Conservation (phyloP, 345 rosid species). For the Linum usitatissimum region DNA sequence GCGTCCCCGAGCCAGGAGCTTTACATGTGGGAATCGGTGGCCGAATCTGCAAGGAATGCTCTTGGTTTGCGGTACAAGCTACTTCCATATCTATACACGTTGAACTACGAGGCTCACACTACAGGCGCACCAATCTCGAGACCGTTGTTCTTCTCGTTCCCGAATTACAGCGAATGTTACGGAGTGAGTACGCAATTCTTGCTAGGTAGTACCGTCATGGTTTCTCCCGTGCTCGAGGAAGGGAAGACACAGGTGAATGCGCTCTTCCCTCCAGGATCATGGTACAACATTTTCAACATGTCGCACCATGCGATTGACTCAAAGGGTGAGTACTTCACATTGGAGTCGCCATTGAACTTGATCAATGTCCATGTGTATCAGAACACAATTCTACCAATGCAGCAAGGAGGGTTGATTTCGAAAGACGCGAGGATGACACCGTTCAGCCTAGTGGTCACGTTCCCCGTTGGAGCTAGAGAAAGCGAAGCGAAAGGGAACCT, state of each 20-base stretch:
- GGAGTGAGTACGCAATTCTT: slow-evolving; percentile 82
- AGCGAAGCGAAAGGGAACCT: slow-evolving; percentile 64
- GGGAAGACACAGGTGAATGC: slow-evolving; percentile 62
- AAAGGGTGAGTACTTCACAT: slow-evolving; percentile 39
- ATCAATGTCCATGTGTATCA: slow-evolving; percentile 84
- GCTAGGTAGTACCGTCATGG: slow-evolving; percentile 75
- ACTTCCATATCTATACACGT: slow-evolving; percentile 77
- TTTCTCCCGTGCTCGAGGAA: slow-evolving; percentile 80
- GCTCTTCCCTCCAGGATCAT: slow-evolving; percentile 79
- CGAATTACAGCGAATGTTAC: slow-evolving; percentile 48
- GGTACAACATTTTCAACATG: slow-evolving; percentile 83
- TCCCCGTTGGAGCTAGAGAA: slow-evolving; percentile 52
- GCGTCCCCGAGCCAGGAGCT: slow-evolving; percentile 95
- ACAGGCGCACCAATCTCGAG: slow-evolving; percentile 86
- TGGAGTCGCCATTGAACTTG: slow-evolving; percentile 62
- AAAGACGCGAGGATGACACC: slow-evolving; percentile 86
- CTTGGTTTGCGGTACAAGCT: slow-evolving; percentile 88
- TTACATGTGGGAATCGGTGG: slow-evolving; percentile 81
- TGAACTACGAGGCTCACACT: slow-evolving; percentile 63
- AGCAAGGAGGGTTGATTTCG: slow-evolving; percentile 72
- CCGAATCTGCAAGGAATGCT: slow-evolving; percentile 79
- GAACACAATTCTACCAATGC: slow-evolving; percentile 81
- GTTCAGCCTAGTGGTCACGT: slow-evolving; percentile 53
- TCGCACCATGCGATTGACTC: slow-evolving; percentile 35
- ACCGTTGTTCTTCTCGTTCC: slow-evolving; percentile 93